phyloP scores from a whole-genome alignment of 257 asterid species.

The Przewalskia tangutica region DNA sequence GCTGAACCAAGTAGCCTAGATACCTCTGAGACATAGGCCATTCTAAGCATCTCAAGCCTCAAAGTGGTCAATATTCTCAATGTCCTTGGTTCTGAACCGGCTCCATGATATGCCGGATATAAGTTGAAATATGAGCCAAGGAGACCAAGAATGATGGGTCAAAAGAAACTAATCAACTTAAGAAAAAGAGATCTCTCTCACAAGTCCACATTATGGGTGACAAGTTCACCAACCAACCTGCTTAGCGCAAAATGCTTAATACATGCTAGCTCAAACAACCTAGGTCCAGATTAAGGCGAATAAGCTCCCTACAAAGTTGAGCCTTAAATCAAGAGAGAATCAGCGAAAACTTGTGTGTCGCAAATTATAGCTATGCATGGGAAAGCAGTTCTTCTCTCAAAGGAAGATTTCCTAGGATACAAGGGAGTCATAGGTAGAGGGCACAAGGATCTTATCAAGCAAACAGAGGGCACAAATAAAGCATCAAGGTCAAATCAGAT shows the following conservation, averaged over 20 bases:
- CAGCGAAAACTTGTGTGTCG: not conserved
- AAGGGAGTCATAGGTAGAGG: not conserved
- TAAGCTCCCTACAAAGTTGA: not conserved
- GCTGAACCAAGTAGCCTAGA: not conserved
- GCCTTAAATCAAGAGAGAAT: not conserved
- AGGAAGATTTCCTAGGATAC: not conserved
- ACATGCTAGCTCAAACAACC: not conserved
- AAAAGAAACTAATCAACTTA: not conserved
- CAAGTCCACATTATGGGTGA: not conserved
- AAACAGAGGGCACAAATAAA: not conserved
- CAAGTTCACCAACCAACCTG: not conserved
- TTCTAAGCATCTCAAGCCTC: not conserved
- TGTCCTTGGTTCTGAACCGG: not conserved
- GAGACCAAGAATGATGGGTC: not conserved
- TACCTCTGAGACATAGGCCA: not conserved
- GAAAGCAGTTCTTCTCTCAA: not conserved
- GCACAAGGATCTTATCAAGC: not conserved
- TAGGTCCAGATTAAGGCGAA: not conserved
- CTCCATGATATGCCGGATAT: not conserved
- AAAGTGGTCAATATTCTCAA: not conserved
- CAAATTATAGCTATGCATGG: not conserved
- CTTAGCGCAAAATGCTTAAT: not conserved
- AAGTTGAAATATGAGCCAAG: not conserved
- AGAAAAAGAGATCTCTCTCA: not conserved
- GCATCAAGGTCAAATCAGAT: not conserved